Evolutionary conservation across 345 rosid species (phyloP).

Genomic region (Euphorbia tirucalli): DNA sequence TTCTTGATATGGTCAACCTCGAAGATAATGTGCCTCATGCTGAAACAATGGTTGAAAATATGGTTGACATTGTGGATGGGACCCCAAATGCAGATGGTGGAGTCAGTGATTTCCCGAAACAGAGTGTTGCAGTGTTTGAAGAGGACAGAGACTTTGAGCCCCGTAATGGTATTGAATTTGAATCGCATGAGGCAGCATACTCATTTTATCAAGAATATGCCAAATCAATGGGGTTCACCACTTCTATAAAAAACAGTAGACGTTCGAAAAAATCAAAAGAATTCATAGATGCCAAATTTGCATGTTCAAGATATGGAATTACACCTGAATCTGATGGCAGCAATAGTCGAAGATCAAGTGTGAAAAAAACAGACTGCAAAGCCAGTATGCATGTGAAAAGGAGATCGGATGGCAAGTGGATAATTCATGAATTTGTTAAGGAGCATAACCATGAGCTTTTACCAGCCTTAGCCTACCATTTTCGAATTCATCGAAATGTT

Average conservation of each 20-base stretch:
- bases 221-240: constrained; percentile 43
- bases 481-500: constrained; percentile 34
- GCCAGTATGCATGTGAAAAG: constrained; percentile 48
- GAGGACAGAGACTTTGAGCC: constrained; percentile 30
- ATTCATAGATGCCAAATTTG: constrained; percentile 33
- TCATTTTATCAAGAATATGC: constrained; percentile 42
- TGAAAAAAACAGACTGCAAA: constrained; percentile 41
- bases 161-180: constrained; percentile 36
- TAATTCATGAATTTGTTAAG: constrained; percentile 37
- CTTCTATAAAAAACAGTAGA: constrained; percentile 39
- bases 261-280: constrained; percentile 40
- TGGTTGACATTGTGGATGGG: constrained; percentile 17
- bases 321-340: constrained; percentile 38
- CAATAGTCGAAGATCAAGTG: constrained; percentile 34
- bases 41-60: constrained; percentile 15
- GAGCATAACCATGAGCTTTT: constrained; percentile 40
- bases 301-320: constrained; percentile 39
- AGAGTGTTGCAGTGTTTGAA: constrained; percentile 13
- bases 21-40: constrained; percentile 17
- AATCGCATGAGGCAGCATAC: constrained; percentile 38
- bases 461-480: constrained; percentile 40
- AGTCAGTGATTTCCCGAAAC: constrained; percentile 17
- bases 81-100: constrained; percentile 15
- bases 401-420: constrained; percentile 37
- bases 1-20: constrained; percentile 22